Evolutionary conservation across 768 basidiomycete species (phyloP), one percentile per base, ranked within the genome.

Genomic region (Auriscalpium orientale): DNA sequence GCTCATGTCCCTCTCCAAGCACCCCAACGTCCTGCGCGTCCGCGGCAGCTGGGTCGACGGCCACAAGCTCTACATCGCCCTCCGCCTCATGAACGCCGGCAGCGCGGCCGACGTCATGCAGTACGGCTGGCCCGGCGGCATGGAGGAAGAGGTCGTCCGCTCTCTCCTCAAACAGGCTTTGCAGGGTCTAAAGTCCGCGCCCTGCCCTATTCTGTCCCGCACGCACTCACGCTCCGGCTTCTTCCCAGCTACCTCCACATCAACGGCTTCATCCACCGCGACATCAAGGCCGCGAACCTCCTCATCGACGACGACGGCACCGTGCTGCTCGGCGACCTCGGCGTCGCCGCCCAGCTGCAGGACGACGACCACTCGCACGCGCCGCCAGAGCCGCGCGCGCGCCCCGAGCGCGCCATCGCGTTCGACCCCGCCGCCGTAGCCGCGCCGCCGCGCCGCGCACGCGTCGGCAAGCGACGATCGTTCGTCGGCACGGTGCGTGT

Each of bases 261-360:
- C 54, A 95, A 93, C 58, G 90, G 89, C 0, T 89, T 91, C 67
- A 88, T 92, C n/a, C 91, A 98, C 67, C 83, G 95, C 28, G 95
- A 98, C 65, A 70, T 98, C 64, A 98, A 98, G 71, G 91, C 92
- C 4, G 95, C 91, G 12, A 98, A 98, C 66, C 77, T 98, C 10
- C 84, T 98, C 49, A 82, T 95, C 53, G 92, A 95, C 62, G 87
- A 94, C 58, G 87, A 91, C 59, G 90, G 91, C 51, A 93, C 89
- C 0, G 91, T 97, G 35, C 79, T 98, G 3, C 72, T 97, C 12
- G 94, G 92, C 36, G 95, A 98, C 70, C 79, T 98, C 36, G 95
- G 95, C 4, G 94, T 95, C 22, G 92, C 93, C 0, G 91, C 90
- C 5, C 84, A 90, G 60, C 77, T 95, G 9, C 70, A 82, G 46